Evolutionary conservation across 331 rosid species (phyloP), one percentile per base, ranked within the genome.

Genomic region (Erythrophleum ivorense): DNA sequence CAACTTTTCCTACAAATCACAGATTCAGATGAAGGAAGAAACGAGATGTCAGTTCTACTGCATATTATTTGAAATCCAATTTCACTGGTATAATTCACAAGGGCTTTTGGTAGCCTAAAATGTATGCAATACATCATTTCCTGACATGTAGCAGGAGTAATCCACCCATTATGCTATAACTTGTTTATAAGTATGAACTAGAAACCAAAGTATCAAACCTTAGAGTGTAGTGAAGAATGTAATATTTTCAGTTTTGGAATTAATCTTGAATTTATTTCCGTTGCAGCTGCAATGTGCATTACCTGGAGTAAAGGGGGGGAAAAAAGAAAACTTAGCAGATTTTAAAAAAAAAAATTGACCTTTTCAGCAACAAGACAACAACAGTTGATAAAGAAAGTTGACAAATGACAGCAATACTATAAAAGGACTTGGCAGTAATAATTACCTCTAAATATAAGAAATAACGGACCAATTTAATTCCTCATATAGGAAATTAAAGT

Each of bases 261-360:
- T 48, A 96, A 78, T 85, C 91, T 94, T 62, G 97, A 92, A 87
- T 94, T 92, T 71, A 92, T 72, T 89, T 96, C 98, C 85, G 63
- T 86, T 68, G 97, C 93, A 8, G 98, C 94, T 5, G 99, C 99
- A 75, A 96, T 96, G 87, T 96, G 99, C 98, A 96, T 96, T 82
- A 96, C 99, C 99, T 96, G 86, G 41, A 78, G 72, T 74, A 76
- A 60, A 33, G 38, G 21, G 76, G 21, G 31, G 48, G 12, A 46
- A 10, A 62, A 21, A 29, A 66, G 31, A 19, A 68, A 67, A 75
- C 43, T 11, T 29, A 69, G n/a, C 15, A 77, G 38, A 78, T 33
- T 40, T 5, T 0, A 33, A 63, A 63, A 63, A 73, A 57, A 18
- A 12, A 31, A 5, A 16, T 50, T 21, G 50, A 34, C 43, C 31